phyloP scores from a whole-genome alignment of 2,329 filamentous ascomycete genomes.

The Herpotrichia juniperi region DNA sequence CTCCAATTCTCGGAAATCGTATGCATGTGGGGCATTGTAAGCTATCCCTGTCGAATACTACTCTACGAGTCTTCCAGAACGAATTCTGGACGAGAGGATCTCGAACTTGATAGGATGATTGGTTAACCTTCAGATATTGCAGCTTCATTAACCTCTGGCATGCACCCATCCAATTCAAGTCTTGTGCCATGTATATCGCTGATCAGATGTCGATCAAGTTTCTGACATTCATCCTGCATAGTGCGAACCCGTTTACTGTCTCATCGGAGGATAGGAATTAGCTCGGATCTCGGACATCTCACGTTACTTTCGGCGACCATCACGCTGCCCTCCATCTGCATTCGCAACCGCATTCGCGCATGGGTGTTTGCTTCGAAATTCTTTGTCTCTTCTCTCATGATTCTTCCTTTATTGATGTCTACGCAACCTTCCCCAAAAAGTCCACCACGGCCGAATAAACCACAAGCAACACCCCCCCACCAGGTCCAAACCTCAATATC shows the following conservation, averaged over 20 bases:
- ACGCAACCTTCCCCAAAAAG: slow-evolving; percentile 21
- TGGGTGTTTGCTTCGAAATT: background rate
- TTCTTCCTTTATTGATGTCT: background rate
- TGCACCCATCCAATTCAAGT: slow-evolving; percentile 13
- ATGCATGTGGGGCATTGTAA: slow-evolving; percentile 31
- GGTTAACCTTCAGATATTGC: slow-evolving; percentile 16
- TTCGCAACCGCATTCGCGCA: background rate
- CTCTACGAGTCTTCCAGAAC: slow-evolving; percentile 21
- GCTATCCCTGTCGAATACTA: slow-evolving; percentile 14
- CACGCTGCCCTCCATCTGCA: too few relatives aligned
- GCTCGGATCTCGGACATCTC: slow-evolving; percentile 10
- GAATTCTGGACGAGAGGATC: slow-evolving; percentile 1
- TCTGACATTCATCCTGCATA: slow-evolving; percentile 13
- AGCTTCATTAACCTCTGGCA: slow-evolving; percentile 21
- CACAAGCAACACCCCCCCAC: slow-evolving; percentile 35
- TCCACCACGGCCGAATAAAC: slow-evolving; percentile 36
- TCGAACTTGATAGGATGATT: slow-evolving; percentile 11
- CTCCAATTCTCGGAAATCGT: slow-evolving; percentile 17
- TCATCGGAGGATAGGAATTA: slow-evolving; percentile 15
- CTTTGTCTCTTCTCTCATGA: background rate
- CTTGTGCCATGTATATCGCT: slow-evolving; percentile 11
- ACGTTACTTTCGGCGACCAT: too few relatives aligned
- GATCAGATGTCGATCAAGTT: slow-evolving; percentile 20
- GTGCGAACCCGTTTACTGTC: slow-evolving; percentile 10
- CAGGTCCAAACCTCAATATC: slow-evolving; percentile 37